A percentile compares a stretch with the other conserved stretches of the same genome.
Evolutionary conservation across 768 basidiomycete species (phyloP).

Genomic region (Jaapia argillacea): DNA sequence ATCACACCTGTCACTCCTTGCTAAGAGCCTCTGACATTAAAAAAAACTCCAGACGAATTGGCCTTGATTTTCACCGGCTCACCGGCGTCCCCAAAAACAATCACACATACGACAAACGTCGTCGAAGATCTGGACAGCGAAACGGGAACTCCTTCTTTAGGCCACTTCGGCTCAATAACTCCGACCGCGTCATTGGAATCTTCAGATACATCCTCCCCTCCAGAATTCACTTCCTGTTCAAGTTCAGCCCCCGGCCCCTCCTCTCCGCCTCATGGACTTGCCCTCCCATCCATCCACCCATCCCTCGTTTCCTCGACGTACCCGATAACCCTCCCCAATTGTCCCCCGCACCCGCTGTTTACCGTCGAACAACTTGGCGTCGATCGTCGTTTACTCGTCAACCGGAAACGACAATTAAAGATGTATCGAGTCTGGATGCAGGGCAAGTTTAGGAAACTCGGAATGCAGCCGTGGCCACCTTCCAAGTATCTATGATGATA

Average conservation of each 20-base stretch:
- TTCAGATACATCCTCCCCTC: not conserved
- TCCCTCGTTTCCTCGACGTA: conserved; percentile 6
- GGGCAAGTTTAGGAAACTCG: conserved; percentile 65
- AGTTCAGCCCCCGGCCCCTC: not conserved
- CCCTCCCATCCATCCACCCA: conserved; percentile 1
- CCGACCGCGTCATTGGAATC: not conserved
- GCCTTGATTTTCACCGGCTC: conserved; percentile 71
- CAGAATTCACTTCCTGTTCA: not conserved
- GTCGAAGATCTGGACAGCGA: conserved; percentile 22
- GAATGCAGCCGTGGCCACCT: too few relatives aligned
- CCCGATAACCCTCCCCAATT: conserved; percentile 5
- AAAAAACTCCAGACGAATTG: conserved; percentile 49
- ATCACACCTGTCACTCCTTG: not conserved
- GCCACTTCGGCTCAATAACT: not conserved
- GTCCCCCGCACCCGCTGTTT: conserved; percentile 55
- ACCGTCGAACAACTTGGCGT: conserved; percentile 77
- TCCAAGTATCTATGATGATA: not conserved
- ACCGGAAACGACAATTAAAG: conserved; percentile 87
- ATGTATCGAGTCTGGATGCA: conserved; percentile 99
- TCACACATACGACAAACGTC: conserved; percentile 17
- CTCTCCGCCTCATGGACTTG: not conserved
- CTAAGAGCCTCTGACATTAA: not conserved
- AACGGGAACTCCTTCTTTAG: not conserved
- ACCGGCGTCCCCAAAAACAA: conserved; percentile 18
- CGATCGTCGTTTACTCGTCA: conserved; percentile 84